Percentiles rank a stretch among this genome's conserved stretches.
phyloP scores from a whole-genome alignment of 306 rosid species.

The Lathyrus oleraceus region DNA sequence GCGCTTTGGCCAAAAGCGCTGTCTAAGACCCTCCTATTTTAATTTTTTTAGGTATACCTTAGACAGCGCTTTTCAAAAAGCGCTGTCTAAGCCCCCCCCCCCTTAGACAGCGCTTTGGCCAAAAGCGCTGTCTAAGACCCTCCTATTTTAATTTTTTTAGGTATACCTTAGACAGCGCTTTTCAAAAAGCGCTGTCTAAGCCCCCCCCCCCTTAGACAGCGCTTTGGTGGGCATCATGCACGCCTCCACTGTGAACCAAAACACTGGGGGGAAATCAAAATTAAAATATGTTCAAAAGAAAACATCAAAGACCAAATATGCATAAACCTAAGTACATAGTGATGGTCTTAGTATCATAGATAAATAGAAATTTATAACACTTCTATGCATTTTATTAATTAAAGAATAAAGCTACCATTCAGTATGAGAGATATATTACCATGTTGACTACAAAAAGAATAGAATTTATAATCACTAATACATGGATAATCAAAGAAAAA shows the following conservation, averaged over 20 bases:
- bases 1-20: no score
- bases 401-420: neutral
- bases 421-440: neutral
- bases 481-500: neutral
- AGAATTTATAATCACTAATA: neutral
- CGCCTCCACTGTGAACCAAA: slow-evolving; percentile 97
- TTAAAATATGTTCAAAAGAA: slow-evolving; percentile 6
- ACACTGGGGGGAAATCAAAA: slow-evolving; percentile 55
- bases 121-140: no score
- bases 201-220: no score
- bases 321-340: slow-evolving; percentile 5
- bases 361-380: neutral
- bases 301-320: slow-evolving; percentile 15
- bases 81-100: no score
- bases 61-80: no score
- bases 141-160: no score
- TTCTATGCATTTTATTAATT: neutral
- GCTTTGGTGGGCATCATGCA: no score
- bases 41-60: no score
- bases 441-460: neutral
- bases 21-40: no score
- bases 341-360: slow-evolving; percentile 7
- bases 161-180: no score
- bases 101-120: no score
- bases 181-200: no score